Percentiles rank a stretch among this genome's conserved stretches.
These are phyloP conservation scores for Paramecium sexaurelia DNA, from an alignment of 73 alveolate species.

Conservation along the genomic window DNA sequence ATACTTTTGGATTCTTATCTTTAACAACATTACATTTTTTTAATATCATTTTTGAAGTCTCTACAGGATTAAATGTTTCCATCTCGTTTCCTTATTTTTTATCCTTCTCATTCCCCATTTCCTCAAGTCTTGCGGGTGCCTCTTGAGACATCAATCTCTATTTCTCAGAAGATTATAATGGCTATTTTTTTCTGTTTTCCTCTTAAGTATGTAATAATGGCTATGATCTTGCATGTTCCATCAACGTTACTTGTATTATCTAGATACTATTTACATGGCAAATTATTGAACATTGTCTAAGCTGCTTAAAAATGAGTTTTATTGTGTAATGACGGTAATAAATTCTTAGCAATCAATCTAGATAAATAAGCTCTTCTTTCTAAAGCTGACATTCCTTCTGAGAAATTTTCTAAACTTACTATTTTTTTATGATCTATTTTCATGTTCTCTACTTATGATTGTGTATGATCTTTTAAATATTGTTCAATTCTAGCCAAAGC, in stretches of 20 bases:
- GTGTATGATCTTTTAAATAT: conserved; percentile 58
- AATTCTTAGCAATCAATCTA: conserved; percentile 55
- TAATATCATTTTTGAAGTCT: conserved; percentile 58
- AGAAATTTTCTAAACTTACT: conserved; percentile 40
- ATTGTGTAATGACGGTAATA: conserved; percentile 60
- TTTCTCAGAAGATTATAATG: not conserved
- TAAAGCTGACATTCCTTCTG: conserved; percentile 53
- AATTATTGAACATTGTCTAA: conserved; percentile 54
- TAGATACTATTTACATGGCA: conserved; percentile 32
- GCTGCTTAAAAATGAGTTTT: conserved; percentile 68
- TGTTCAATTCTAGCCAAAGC: conserved; percentile 64
- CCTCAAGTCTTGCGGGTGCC: not conserved
- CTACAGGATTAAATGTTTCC: conserved; percentile 68
- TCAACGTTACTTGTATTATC: not conserved
- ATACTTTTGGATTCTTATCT: conserved; percentile 63
- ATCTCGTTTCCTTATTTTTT: conserved; percentile 45
- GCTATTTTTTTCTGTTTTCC: not conserved
- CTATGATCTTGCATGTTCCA: conserved; percentile 37
- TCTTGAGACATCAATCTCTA: not conserved
- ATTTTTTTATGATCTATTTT: conserved; percentile 40
- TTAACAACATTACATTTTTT: conserved; percentile 64
- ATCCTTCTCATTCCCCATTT: not conserved
- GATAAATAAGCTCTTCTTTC: conserved; percentile 62
- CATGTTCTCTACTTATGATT: conserved; percentile 63
- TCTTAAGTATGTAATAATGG: not conserved